Conservation (phyloP, 305 asterid genomes). For the Fraxinus latifolia region DNA sequence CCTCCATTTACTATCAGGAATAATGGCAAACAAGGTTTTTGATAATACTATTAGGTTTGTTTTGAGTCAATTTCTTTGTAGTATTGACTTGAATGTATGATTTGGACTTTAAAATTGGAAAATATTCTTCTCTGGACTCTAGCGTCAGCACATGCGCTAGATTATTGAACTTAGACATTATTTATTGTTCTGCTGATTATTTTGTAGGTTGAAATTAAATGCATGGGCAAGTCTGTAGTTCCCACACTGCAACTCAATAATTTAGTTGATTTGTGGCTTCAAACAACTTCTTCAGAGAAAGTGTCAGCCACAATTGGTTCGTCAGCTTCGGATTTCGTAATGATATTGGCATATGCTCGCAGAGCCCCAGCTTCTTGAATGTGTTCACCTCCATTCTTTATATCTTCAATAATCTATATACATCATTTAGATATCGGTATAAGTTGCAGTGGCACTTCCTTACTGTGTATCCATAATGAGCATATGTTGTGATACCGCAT, state of each 20-base stretch:
- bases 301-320: slow-evolving; percentile 27
- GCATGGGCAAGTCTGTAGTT: slow-evolving; percentile 25
- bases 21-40: not conserved
- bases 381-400: not conserved
- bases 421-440: not conserved
- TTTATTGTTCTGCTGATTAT: not conserved
- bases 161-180: not conserved
- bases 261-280: slow-evolving; percentile 27
- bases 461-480: not conserved
- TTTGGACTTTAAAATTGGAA: not conserved
- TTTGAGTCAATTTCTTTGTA: not conserved
- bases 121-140: not conserved
- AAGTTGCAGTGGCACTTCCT: not conserved
- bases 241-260: slow-evolving; percentile 24
- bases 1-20: not conserved
- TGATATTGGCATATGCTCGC: slow-evolving; percentile 29
- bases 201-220: slow-evolving; percentile 28
- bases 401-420: not conserved
- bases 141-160: not conserved
- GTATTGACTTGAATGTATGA: not conserved
- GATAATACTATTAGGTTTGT: not conserved
- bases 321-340: slow-evolving; percentile 30
- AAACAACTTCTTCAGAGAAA: slow-evolving; percentile 4
- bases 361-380: slow-evolving; percentile 18
- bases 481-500: not conserved